phyloP scores from a whole-genome alignment of 1,284 basidiomycete genomes.

The Trametes versicolor region DNA sequence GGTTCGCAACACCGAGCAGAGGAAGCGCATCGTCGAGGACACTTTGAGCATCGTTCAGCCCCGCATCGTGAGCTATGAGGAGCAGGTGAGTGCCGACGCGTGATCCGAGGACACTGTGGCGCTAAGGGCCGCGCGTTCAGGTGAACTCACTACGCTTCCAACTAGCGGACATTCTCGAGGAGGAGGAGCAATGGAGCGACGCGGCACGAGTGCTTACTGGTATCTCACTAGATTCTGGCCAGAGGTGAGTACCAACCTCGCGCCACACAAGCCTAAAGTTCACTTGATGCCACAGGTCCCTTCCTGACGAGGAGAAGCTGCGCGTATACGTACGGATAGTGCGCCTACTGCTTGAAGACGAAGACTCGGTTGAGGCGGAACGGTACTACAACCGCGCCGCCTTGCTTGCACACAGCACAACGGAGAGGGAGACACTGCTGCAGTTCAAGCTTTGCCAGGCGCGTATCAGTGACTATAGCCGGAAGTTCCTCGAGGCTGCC shows the following conservation, averaged over 20 bases:
- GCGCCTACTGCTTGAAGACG: conserved; percentile 94
- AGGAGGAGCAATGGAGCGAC: conserved; percentile 92
- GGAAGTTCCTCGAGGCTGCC: conserved; percentile 96
- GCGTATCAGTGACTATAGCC: conserved; percentile 90
- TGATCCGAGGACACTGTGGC: conserved; percentile 23
- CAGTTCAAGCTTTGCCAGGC: conserved; percentile 92
- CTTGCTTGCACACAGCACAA: conserved; percentile 82
- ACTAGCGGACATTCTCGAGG: conserved; percentile 89
- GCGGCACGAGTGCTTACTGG: conserved; percentile 92
- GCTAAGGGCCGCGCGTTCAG: conserved; percentile 52
- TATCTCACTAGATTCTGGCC: conserved; percentile 92
- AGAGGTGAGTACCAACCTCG: conserved; percentile 63
- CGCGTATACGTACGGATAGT: conserved; percentile 94
- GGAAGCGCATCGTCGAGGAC: conserved; percentile 77
- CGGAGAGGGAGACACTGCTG: conserved; percentile 80
- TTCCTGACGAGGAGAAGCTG: conserved; percentile 88
- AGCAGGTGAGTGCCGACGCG: conserved; percentile 77
- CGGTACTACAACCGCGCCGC: conserved; percentile 97
- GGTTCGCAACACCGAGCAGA: conserved; percentile 64
- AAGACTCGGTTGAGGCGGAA: conserved; percentile 94
- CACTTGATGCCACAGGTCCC: conserved; percentile 55
- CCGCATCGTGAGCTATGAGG: conserved; percentile 89
- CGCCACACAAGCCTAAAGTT: conserved; percentile 4
- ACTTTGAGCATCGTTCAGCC: conserved; percentile 79
- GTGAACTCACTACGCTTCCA: conserved; percentile 86